A percentile compares a stretch with the other conserved stretches of the same genome.
Evolutionary conservation across 352 stramenopile genomes (phyloP).

Genomic region (Phytophthora vignae): DNA sequence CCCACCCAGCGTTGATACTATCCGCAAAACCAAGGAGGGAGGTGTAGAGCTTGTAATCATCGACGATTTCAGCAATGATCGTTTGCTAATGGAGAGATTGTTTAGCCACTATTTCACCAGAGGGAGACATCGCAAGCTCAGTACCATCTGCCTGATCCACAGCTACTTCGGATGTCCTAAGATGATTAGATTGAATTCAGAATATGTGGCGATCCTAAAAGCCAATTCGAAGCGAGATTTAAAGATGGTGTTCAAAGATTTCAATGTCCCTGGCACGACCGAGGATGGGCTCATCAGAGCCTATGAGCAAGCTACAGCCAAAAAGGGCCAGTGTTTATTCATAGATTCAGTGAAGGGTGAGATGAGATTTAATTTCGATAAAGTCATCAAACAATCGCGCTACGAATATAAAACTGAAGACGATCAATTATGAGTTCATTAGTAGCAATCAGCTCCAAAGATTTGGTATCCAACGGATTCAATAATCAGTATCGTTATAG

Average conservation of each 20-base stretch:
- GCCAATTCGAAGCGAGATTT: too few species aligned
- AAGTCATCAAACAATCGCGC: background rate
- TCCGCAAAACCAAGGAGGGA: too few species aligned
- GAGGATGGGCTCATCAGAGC: too few species aligned
- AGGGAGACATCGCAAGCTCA: background rate
- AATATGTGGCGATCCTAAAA: too few species aligned
- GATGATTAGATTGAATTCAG: too few species aligned
- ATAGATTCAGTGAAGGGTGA: constrained; percentile 3
- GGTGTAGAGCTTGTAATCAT: constrained; percentile 23
- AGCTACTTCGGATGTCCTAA: too few species aligned
- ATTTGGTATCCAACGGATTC: background rate
- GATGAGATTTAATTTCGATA: constrained; percentile 6
- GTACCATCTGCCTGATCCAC: background rate
- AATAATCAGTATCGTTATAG: background rate
- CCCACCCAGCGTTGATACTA: too few species aligned
- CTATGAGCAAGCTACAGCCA: too few species aligned
- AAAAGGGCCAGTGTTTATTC: background rate
- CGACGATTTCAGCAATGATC: constrained; percentile 16
- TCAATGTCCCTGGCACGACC: too few species aligned
- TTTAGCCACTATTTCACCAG: background rate
- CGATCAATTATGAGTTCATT: background rate
- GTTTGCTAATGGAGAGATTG: background rate
- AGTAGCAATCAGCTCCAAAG: background rate
- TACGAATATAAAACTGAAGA: constrained; percentile 1
- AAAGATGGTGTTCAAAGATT: too few species aligned